Evolutionary conservation across 2,329 filamentous ascomycete genomes (phyloP).

Genomic region (Xylariaceae sp.): DNA sequence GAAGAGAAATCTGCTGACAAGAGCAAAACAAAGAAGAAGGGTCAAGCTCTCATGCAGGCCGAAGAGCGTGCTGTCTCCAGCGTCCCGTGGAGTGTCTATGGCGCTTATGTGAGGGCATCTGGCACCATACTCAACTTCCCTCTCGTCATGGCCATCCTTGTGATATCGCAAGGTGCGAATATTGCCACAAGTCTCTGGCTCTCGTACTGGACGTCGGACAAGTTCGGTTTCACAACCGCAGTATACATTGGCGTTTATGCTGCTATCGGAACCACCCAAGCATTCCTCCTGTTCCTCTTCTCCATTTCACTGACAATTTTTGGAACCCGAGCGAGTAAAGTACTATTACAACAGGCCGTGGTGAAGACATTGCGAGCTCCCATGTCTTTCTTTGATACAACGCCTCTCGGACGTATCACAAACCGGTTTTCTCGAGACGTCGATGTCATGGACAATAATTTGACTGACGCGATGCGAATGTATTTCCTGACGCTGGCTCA

Average conservation of each 20-base stretch:
- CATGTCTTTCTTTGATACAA: conserved; percentile 97
- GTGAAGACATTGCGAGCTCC: conserved; percentile 66
- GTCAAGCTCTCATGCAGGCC: conserved; percentile 65
- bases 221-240: conserved; percentile 63
- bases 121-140: conserved; percentile 67
- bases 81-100: conserved; percentile 77
- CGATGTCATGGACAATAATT: conserved; percentile 91
- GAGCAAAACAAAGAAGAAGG: conserved; percentile 54
- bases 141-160: conserved; percentile 58
- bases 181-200: conserved; percentile 89
- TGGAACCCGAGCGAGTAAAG: conserved; percentile 77
- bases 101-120: conserved; percentile 71
- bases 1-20: conserved; percentile 44
- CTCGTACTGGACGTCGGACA: conserved; percentile 85
- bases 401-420: conserved; percentile 88
- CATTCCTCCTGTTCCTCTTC: conserved; percentile 74
- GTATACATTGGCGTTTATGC: conserved; percentile 71
- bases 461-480: conserved; percentile 88
- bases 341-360: conserved; percentile 78
- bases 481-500: conserved; percentile 81
- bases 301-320: conserved; percentile 72
- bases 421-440: conserved; percentile 96
- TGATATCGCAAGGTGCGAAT: conserved; percentile 76
- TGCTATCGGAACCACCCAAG: conserved; percentile 67
- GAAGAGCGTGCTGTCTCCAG: conserved; percentile 65